phyloP scores from a whole-genome alignment of 2,329 filamentous ascomycete species.

The Chaetomium globosum region DNA sequence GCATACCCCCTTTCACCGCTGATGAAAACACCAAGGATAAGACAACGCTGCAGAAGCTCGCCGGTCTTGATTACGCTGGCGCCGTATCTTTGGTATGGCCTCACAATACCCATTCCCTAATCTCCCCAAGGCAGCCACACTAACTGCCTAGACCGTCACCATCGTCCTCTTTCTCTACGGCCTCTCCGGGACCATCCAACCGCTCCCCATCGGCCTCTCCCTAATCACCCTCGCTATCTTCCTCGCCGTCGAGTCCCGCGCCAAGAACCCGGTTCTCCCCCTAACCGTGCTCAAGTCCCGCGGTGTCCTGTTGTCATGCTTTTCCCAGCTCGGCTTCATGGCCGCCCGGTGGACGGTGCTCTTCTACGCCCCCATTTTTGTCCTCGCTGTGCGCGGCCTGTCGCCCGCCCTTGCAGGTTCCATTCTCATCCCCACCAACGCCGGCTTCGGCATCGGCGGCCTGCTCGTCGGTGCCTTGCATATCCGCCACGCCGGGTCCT shows the following conservation, averaged over 20 bases:
- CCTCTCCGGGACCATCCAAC: conserved; percentile 65
- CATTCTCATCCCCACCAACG: conserved; percentile 78
- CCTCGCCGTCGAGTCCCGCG: conserved; percentile 64
- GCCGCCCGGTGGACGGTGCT: conserved; percentile 77
- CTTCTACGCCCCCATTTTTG: conserved; percentile 80
- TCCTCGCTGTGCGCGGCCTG: conserved; percentile 73
- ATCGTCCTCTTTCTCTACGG: conserved; percentile 73
- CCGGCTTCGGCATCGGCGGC: conserved; percentile 75
- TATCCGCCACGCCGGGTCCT: conserved; percentile 71
- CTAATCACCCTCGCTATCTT: conserved; percentile 56
- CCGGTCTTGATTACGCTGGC: conserved; percentile 73
- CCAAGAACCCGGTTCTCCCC: conserved; percentile 73
- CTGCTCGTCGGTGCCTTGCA: conserved; percentile 74
- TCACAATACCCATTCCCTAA: not conserved
- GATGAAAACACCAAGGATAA: conserved; percentile 45
- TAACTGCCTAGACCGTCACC: conserved; percentile 54
- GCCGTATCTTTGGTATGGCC: conserved; percentile 63
- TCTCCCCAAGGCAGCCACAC: conserved; percentile 1
- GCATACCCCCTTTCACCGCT: conserved; percentile 57
- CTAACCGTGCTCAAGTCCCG: conserved; percentile 69
- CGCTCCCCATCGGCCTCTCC: conserved; percentile 63
- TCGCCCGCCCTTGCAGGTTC: conserved; percentile 70
- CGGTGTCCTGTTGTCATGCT: conserved; percentile 71
- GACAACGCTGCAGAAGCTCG: conserved; percentile 57
- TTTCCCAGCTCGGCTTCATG: conserved; percentile 78